Conservation (phyloP, 768 basidiomycete genomes). For the Tricholoma furcatifolium region DNA sequence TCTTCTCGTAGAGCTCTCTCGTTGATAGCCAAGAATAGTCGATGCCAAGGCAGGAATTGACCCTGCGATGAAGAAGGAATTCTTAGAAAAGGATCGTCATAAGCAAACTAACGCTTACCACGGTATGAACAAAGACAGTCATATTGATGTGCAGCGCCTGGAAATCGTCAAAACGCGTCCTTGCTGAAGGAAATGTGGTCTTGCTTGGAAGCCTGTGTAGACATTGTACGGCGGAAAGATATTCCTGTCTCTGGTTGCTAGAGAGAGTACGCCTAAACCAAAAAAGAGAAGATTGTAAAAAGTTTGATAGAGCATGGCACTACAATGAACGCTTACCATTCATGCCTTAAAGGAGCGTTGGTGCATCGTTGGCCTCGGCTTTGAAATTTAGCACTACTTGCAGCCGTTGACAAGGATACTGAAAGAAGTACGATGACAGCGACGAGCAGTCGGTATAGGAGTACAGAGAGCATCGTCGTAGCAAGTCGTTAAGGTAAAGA, state of each 20-base stretch:
- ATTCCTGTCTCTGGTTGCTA: constrained; percentile 25
- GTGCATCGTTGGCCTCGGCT: neutral
- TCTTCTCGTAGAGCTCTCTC: constrained; percentile 23
- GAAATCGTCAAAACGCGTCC: constrained; percentile 39
- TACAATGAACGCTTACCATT: neutral
- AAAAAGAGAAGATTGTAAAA: neutral
- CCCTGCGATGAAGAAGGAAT: constrained; percentile 9
- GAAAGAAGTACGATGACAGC: neutral
- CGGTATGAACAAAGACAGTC: constrained; percentile 28
- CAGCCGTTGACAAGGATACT: neutral
- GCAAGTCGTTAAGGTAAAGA: too few relatives aligned
- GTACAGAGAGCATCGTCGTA: neutral
- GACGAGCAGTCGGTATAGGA: neutral
- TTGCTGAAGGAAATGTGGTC: constrained; percentile 19
- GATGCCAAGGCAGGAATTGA: constrained; percentile 30
- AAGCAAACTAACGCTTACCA: constrained; percentile 23
- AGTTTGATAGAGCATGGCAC: neutral
- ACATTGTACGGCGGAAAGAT: constrained; percentile 33
- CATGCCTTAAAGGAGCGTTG: neutral
- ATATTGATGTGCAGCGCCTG: constrained; percentile 32
- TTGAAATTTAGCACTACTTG: neutral
- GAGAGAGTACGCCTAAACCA: constrained; percentile 29
- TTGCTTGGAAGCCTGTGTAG: constrained; percentile 28
- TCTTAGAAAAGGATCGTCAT: neutral
- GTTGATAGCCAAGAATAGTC: constrained; percentile 21